Conservation (phyloP, 2,329 filamentous ascomycete species). For the Teratosphaeria destructans region DNA sequence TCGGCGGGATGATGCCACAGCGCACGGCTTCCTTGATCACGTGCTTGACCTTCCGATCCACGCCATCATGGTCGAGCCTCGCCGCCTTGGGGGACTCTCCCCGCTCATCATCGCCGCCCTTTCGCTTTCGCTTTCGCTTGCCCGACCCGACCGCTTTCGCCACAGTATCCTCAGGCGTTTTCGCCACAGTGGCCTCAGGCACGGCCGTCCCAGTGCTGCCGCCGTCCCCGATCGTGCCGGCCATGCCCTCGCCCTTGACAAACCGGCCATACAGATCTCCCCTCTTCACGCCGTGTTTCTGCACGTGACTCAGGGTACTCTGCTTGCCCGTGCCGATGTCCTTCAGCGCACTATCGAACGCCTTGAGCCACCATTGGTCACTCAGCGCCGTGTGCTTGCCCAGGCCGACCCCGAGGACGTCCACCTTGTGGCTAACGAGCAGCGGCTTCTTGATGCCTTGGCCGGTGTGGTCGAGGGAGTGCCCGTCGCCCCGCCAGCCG, state of each 20-base stretch:
- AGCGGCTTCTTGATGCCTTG: constrained; percentile 76
- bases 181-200: constrained; percentile 7
- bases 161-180: background rate
- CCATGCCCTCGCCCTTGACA: constrained; percentile 67
- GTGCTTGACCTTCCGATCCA: background rate
- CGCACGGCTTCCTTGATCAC: background rate
- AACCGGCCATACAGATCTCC: constrained; percentile 73
- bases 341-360: constrained; percentile 83
- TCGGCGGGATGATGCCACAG: constrained; percentile 1
- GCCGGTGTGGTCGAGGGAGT: constrained; percentile 69
- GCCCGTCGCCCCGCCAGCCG: constrained; percentile 82
- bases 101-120: background rate
- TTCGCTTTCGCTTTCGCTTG: constrained; percentile 3
- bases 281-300: constrained; percentile 36
- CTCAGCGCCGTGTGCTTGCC: constrained; percentile 52
- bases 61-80: background rate
- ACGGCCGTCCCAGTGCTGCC: background rate
- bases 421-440: constrained; percentile 70
- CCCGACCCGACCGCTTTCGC: constrained; percentile 1
- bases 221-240: constrained; percentile 50
- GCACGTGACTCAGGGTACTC: constrained; percentile 41
- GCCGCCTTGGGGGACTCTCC: background rate
- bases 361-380: constrained; percentile 96
- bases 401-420: constrained; percentile 71
- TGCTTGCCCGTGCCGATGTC: constrained; percentile 55